Conservation (phyloP, 345 rosid genomes). For the Brassica cretica region DNA sequence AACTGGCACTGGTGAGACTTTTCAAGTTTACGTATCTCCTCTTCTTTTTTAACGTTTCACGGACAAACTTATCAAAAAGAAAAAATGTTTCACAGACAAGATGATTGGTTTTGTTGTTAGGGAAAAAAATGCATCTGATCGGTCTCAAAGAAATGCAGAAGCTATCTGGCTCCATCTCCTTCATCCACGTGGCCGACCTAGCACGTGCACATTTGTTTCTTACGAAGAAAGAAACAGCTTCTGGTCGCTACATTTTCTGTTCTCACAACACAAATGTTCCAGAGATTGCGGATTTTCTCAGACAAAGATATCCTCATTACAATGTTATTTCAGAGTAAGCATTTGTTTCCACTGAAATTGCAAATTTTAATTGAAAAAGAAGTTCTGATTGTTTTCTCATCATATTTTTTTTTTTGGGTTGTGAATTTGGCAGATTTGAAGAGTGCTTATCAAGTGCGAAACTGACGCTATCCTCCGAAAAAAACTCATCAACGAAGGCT, state of each 20-base stretch:
- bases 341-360: background rate
- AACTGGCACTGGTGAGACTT: constrained; percentile 71
- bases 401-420: background rate
- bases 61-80: no score
- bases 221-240: constrained; percentile 78
- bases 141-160: constrained; percentile 81
- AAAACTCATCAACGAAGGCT: constrained; percentile 54
- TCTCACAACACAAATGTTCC: constrained; percentile 65
- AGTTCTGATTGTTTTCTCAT: background rate
- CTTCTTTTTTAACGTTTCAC: background rate
- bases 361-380: background rate
- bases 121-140: constrained; percentile 56
- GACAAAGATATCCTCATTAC: constrained; percentile 62
- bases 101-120: constrained; percentile 44
- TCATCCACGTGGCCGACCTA: constrained; percentile 73
- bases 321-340: constrained; percentile 69
- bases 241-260: constrained; percentile 77
- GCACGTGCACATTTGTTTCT: constrained; percentile 80
- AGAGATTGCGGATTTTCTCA: constrained; percentile 62
- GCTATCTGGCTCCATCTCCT: constrained; percentile 79
- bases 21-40: background rate
- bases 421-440: constrained; percentile 54
- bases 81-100: background rate
- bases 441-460: constrained; percentile 64
- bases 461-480: constrained; percentile 64